phyloP scores from a whole-genome alignment of 805 yeast species.

The Cyberlindnera saturnus region DNA sequence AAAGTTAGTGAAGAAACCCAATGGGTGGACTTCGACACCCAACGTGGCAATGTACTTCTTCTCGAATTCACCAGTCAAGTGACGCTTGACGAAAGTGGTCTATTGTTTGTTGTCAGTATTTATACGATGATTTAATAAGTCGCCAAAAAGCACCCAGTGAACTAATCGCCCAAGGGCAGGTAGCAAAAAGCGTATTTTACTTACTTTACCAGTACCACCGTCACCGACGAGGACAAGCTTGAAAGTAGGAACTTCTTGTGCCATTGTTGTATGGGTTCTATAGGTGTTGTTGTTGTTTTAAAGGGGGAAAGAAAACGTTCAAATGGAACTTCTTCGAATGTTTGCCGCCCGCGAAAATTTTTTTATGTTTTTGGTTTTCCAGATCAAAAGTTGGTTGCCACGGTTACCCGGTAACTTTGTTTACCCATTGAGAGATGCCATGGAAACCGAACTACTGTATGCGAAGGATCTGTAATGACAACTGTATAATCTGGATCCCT shows the following conservation, averaged over 20 bases:
- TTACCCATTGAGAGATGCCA: neutral
- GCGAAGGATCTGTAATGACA: too few species aligned
- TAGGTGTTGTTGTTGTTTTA: neutral
- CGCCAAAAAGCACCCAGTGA: neutral
- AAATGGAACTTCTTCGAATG: neutral
- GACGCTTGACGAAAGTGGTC: slow-evolving; percentile 99
- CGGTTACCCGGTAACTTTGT: neutral
- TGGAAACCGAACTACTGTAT: neutral
- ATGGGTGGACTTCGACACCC: slow-evolving; percentile 99
- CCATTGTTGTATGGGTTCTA: slow-evolving; percentile 36
- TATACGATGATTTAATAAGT: neutral
- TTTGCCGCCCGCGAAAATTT: too few species aligned
- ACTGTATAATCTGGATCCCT: too few species aligned
- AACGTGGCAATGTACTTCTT: slow-evolving; percentile 98
- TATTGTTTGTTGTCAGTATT: slow-evolving; percentile 20
- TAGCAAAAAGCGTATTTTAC: slow-evolving; percentile 19
- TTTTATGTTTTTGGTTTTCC: neutral
- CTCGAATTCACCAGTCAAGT: slow-evolving; percentile 98
- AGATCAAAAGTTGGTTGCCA: neutral
- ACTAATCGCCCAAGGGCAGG: neutral
- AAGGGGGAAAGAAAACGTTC: neutral
- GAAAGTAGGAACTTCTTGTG: slow-evolving; percentile 86
- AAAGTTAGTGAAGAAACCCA: slow-evolving; percentile 94
- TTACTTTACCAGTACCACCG: slow-evolving; percentile 98
- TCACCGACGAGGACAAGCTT: slow-evolving; percentile 99